These are phyloP conservation scores for Sporothrix humicola DNA, from an alignment of 2,329 filamentous ascomycete species.

Conservation along the genomic window DNA sequence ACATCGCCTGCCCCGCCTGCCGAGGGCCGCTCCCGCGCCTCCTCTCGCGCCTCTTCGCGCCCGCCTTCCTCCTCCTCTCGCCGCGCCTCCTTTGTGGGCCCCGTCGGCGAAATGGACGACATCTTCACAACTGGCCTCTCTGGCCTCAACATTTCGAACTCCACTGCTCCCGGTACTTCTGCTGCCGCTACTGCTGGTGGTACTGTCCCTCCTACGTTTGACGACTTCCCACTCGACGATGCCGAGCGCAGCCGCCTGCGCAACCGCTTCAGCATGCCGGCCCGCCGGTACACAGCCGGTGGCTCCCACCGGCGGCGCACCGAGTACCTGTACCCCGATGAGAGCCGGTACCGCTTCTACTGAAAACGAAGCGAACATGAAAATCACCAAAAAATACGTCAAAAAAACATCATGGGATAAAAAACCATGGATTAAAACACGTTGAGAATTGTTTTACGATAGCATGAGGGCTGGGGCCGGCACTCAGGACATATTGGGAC, in stretches of 20 bases:
- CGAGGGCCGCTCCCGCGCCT: conserved; percentile 7
- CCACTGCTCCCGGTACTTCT: background rate
- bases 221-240: background rate
- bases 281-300: conserved; percentile 36
- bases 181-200: conserved; percentile 11
- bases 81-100: conserved; percentile 28
- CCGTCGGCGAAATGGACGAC: conserved; percentile 18
- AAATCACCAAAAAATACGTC: background rate
- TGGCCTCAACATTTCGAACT: conserved; percentile 33
- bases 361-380: conserved; percentile 30
- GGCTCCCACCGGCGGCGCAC: conserved; percentile 38
- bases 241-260: conserved; percentile 38
- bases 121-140: conserved; percentile 29
- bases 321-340: conserved; percentile 40
- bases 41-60: conserved; percentile 16
- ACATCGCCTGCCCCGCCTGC: conserved; percentile 24
- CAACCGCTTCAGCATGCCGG: conserved; percentile 39
- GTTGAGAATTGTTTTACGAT: background rate
- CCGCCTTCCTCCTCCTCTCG: conserved; percentile 26
- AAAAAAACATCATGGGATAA: background rate
- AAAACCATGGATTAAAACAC: background rate
- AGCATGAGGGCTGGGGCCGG: background rate
- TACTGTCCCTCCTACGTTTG: conserved; percentile 24
- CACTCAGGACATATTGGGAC: too few relatives aligned
- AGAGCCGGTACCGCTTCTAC: conserved; percentile 36